Percentiles rank a stretch among this genome's conserved stretches.
Evolutionary conservation across 164 flowering plant species (phyloP).

Genomic region (Hamamelis virginiana): DNA sequence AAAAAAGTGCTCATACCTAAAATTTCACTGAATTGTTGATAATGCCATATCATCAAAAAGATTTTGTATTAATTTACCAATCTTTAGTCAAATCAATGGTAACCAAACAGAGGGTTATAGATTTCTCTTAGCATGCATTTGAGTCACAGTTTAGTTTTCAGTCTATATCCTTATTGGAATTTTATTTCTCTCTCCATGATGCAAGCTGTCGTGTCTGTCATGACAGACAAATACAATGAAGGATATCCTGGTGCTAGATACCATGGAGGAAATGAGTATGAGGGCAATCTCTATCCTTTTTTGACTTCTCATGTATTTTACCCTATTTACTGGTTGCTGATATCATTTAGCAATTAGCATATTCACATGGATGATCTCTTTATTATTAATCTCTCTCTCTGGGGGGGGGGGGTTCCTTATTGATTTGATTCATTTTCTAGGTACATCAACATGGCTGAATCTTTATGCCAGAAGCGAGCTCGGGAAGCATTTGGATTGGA

Average conservation of each 20-base stretch:
- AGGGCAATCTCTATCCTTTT: background rate
- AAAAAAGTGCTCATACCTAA: no score
- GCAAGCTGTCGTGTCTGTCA: constrained; percentile 99
- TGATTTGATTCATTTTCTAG: constrained; percentile 34
- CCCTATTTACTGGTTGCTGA: background rate
- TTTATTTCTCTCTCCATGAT: constrained; percentile 94
- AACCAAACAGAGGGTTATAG: no score
- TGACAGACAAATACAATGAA: constrained; percentile 99
- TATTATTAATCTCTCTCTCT: background rate
- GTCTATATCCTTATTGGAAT: constrained; percentile 3
- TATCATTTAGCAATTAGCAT: background rate
- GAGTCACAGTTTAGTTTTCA: background rate
- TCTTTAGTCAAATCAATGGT: no score
- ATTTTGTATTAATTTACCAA: no score
- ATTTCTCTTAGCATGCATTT: background rate
- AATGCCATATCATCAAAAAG: no score
- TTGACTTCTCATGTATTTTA: background rate
- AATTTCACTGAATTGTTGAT: no score
- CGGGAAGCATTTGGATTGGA: constrained; percentile 91
- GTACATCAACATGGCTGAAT: constrained; percentile 98
- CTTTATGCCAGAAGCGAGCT: constrained; percentile 97
- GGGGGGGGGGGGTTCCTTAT: background rate
- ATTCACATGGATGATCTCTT: background rate
- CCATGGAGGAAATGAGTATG: constrained; percentile 99
- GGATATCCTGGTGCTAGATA: constrained; percentile 99